Evolutionary conservation across 805 yeast species (phyloP), one percentile per base, ranked within the genome.

Genomic region (Zygosaccharomyces bailii): DNA sequence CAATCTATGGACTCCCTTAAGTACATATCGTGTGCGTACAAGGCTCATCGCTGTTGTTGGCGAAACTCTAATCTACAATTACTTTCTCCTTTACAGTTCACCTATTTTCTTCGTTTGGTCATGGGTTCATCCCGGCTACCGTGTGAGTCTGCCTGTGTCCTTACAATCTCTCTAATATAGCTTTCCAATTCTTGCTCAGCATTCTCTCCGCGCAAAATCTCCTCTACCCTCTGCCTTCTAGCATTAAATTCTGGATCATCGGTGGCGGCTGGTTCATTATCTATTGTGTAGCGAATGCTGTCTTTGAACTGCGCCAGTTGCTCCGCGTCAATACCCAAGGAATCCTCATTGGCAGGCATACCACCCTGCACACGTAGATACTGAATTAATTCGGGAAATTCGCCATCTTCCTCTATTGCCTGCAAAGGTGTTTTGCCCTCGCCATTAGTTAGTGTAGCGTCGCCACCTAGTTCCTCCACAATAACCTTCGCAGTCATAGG

Each of bases 361-460:
- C 66, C 66, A 52, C 65, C 43, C 52, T 67, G 27, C 46, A 60
- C 50, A 77, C 66, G 71, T 54, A 90, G 69, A 57, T 84, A 93
- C 27, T 69, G 72, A 7, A 80, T 80, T 10, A 91, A 68, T 30
- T 88, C 96, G 1, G 93, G 90, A 53, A 75, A 83, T 52, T 91
- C 97, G 16, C 76, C 88, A 35, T 89, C 96, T 51, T 88, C 95
- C 57, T 82, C 86, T 32, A 86, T 80, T 60, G 78, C 83, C 45
- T 82, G 80, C 8, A 79, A 75, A 1, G 96, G 72, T 1, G 91
- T 89, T 56, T 78, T 75, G 3, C 87, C 95, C 20, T 86, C 96
- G 34, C 67, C 63, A 61, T 93, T 91, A 59, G 71, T 76, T 29
- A 79, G 54, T 34, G 65, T 77, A 60, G 69, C 74, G 63, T 87